Percentiles rank a stretch among this genome's conserved stretches.
phyloP scores from a whole-genome alignment of 345 rosid species.

The Pugionium cornutum region DNA sequence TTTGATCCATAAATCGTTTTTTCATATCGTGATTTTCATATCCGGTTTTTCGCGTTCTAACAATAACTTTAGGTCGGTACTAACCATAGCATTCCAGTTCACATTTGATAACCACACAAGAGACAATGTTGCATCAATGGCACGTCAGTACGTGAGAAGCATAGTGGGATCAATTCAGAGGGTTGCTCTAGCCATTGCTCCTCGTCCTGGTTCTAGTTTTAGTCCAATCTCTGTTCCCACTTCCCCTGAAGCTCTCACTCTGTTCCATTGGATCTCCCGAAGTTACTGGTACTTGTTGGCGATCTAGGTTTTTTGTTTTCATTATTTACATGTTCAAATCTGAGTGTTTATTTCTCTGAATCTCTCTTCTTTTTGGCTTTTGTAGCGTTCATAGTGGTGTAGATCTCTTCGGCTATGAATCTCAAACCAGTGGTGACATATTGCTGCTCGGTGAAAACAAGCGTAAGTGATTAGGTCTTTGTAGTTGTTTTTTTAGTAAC shows the following conservation, averaged over 20 bases:
- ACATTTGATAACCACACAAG: slow-evolving; percentile 76
- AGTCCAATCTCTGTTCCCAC: slow-evolving; percentile 68
- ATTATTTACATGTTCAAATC: not conserved
- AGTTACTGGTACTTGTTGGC: slow-evolving; percentile 69
- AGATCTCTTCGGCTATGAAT: slow-evolving; percentile 56
- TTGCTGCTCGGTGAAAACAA: slow-evolving; percentile 81
- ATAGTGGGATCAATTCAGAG: slow-evolving; percentile 94
- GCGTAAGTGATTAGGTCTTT: slow-evolving; percentile 39
- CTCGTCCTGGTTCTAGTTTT: slow-evolving; percentile 49
- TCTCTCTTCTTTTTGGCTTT: slow-evolving; percentile 7
- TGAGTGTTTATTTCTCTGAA: slow-evolving; percentile 10
- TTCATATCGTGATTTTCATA: no score
- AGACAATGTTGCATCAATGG: slow-evolving; percentile 93
- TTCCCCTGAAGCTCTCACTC: slow-evolving; percentile 90
- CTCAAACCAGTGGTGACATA: slow-evolving; percentile 58
- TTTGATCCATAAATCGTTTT: no score
- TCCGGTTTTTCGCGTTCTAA: no score
- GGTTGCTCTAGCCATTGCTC: slow-evolving; percentile 94
- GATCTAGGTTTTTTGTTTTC: not conserved
- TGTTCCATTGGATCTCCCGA: slow-evolving; percentile 74
- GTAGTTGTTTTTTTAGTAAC: not conserved
- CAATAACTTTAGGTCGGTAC: slow-evolving; percentile 76
- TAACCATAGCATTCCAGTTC: slow-evolving; percentile 94
- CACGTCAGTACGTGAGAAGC: slow-evolving; percentile 86
- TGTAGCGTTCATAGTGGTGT: slow-evolving; percentile 69